Evolutionary conservation across 169 alveolate species (phyloP), one percentile per base, ranked within the genome.

Genomic region (Toxoplasma gondii): DNA sequence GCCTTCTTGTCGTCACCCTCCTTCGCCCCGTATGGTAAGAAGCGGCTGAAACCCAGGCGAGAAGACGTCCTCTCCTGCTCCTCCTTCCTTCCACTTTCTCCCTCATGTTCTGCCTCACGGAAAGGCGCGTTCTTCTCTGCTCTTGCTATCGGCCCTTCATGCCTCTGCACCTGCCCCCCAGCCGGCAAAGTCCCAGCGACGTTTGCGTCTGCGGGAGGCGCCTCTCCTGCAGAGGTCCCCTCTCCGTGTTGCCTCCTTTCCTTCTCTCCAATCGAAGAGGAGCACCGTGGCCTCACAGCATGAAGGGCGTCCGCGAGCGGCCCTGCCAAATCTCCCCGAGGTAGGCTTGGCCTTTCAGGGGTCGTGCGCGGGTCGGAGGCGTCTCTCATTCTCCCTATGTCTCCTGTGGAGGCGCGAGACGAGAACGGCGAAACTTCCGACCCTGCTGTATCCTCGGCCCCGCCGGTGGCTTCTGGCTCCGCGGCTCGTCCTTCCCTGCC

Each of bases 301-400:
- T 39, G 90, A 22, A 82, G 27, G n/a, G 86, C 45, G 44, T 78
- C 86, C 10, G 86, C 86, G 44, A n/a, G 86, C 4, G 43, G 86
- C 7, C 86, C 86, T 31, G n/a, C 43, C 22, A 31, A 27, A 16
- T 4, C 74, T 64, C 34, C 29, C n/a, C 74, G 31, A 16, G 74
- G 9, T 64, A 4, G 74, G 74, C 9, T 16, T 12, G 58, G 4
- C 58, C 58, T 12, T 49, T 12, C 74, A 64, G 74, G 74, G 34
- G 74, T 27, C 74, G 74, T 31, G 74, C 7, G 74, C 7, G 29
- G n/a, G 29, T 27, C 74, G 74, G 34, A n/a, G 39, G 10, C 39
- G 86, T 12, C 86, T 78, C 39, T 1, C 44, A 17, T 19, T 78
- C 10, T 45, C 45, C n/a, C 45, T 10, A 24, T 45, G 12, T 78